Conservation (phyloP, 2,329 filamentous ascomycete species). For the Botrytis fragariae region DNA sequence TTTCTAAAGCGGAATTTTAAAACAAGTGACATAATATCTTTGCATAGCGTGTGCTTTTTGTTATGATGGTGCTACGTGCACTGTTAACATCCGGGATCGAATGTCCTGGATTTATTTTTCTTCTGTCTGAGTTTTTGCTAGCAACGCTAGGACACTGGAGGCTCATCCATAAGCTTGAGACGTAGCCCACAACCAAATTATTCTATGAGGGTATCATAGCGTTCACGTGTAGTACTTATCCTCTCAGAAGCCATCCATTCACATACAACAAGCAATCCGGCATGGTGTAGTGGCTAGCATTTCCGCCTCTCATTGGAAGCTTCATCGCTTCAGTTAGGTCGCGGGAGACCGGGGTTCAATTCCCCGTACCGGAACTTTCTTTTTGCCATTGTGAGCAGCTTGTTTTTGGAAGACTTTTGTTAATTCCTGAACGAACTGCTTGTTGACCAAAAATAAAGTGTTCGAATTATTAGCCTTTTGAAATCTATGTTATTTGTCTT, state of each 20-base stretch:
- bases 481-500: no score
- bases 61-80: background rate
- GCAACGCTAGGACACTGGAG: background rate
- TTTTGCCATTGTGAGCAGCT: background rate
- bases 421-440: background rate
- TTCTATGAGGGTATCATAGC: no score
- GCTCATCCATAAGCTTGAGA: no score
- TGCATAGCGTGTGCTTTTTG: background rate
- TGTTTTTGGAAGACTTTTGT: no score
- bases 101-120: background rate
- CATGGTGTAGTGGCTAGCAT: constrained; percentile 17
- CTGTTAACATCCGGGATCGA: background rate
- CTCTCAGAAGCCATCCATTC: rapidly evolving
- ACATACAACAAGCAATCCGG: background rate
- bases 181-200: background rate
- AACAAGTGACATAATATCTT: background rate
- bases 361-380: background rate
- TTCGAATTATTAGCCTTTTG: no score
- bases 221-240: rapidly evolving
- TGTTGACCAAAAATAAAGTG: background rate
- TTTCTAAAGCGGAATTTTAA: background rate
- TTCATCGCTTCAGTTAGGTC: background rate
- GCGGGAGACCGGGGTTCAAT: constrained; percentile 13
- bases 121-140: background rate
- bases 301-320: constrained; percentile 4